A percentile compares a stretch with the other conserved stretches of the same genome.
Evolutionary conservation across 306 rosid genomes (phyloP).

Genomic region (Adenanthera pavonina): DNA sequence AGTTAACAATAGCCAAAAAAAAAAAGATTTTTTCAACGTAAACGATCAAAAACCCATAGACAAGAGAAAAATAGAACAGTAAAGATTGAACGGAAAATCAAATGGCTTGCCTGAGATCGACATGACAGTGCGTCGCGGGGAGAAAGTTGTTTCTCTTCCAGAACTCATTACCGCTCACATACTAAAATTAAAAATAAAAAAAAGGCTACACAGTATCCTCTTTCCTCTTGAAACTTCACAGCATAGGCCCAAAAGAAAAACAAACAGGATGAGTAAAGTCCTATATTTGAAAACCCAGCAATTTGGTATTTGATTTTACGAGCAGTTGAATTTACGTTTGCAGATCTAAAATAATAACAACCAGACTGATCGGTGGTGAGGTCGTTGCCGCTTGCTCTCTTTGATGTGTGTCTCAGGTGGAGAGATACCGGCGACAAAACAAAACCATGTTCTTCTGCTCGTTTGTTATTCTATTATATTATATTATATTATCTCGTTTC

Average conservation of each 20-base stretch:
- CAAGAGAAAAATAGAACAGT: neutral
- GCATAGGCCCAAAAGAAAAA: neutral
- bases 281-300: neutral
- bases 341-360: neutral
- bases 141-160: constrained; percentile 14
- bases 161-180: constrained; percentile 5
- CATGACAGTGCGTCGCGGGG: constrained; percentile 30
- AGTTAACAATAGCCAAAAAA: neutral
- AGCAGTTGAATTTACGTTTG: neutral
- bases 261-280: neutral
- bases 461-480: neutral
- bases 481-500: neutral
- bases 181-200: neutral
- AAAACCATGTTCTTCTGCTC: neutral
- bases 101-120: constrained; percentile 42
- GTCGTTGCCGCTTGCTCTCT: neutral
- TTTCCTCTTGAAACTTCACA: neutral
- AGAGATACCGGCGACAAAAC: neutral
- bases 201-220: neutral
- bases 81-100: constrained; percentile 6
- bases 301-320: neutral
- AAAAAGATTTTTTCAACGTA: neutral
- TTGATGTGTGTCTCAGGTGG: neutral
- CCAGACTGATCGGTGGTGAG: neutral
- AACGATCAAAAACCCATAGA: neutral